phyloP scores from a whole-genome alignment of 345 rosid genomes.

The Sisymbrium altissimum region DNA sequence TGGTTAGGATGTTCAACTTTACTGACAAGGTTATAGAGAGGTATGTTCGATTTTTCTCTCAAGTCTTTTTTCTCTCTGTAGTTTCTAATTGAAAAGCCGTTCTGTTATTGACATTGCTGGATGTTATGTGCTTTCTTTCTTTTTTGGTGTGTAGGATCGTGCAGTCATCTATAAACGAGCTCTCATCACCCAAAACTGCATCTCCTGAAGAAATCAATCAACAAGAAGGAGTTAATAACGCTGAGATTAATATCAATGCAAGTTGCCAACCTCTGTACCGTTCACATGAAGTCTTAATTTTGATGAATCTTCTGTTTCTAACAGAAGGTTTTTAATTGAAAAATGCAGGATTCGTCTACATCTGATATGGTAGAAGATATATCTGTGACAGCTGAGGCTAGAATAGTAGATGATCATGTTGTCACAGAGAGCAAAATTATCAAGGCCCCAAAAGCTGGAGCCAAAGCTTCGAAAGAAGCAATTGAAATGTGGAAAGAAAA shows the following conservation, averaged over 20 bases:
- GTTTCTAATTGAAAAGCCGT: background rate
- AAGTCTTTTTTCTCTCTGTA: constrained; percentile 1
- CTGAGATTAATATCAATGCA: constrained; percentile 45
- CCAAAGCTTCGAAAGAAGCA: constrained; percentile 61
- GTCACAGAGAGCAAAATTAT: constrained; percentile 31
- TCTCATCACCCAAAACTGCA: constrained; percentile 33
- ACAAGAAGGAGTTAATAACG: constrained; percentile 4
- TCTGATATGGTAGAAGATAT: constrained; percentile 44
- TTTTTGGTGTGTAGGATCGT: constrained; percentile 47
- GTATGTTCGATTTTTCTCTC: constrained; percentile 34
- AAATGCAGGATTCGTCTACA: constrained; percentile 44
- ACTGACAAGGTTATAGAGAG: constrained; percentile 62
- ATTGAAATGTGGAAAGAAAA: constrained; percentile 67
- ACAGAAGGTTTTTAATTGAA: background rate
- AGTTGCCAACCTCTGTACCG: constrained; percentile 10
- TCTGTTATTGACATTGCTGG: background rate
- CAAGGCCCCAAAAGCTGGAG: constrained; percentile 70
- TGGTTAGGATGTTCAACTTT: constrained; percentile 86
- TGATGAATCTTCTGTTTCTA: constrained; percentile 13
- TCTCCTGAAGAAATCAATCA: constrained; percentile 24
- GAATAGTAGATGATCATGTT: constrained; percentile 23
- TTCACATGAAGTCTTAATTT: background rate
- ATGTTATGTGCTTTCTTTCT: background rate
- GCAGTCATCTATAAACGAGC: constrained; percentile 58
- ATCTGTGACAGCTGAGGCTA: constrained; percentile 41